phyloP scores from a whole-genome alignment of 2,329 filamentous ascomycete genomes.

The Ophiostoma piceae region DNA sequence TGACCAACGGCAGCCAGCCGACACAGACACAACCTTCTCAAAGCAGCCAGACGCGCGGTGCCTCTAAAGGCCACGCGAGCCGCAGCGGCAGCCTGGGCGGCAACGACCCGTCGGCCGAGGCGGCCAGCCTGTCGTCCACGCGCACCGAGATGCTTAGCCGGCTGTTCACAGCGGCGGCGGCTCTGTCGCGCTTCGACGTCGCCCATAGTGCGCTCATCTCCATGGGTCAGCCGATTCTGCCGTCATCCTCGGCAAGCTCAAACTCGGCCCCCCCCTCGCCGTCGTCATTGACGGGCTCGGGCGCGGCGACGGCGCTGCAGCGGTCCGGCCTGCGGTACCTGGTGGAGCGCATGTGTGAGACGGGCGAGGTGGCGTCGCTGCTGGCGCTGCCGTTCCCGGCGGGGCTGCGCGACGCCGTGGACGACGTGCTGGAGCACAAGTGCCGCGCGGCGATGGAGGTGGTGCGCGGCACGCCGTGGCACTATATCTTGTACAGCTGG shows the following conservation, averaged over 20 bases:
- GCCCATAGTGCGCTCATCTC: conserved; percentile 75
- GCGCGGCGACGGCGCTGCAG: conserved; percentile 51
- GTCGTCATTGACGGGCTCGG: conserved; percentile 35
- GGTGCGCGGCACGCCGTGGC: conserved; percentile 63
- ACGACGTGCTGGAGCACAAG: conserved; percentile 68
- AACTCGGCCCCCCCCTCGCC: conserved; percentile 45
- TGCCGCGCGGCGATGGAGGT: conserved; percentile 53
- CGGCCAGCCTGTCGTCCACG: conserved; percentile 12
- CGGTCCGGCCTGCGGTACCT: conserved; percentile 66
- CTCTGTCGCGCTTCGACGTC: conserved; percentile 72
- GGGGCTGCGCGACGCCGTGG: conserved; percentile 69
- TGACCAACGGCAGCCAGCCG: background rate
- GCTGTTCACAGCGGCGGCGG: conserved; percentile 75
- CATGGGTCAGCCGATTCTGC: conserved; percentile 44
- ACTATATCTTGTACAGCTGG: conserved; percentile 88
- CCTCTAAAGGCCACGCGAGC: conserved; percentile 13
- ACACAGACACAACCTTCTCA: background rate
- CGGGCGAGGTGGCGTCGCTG: conserved; percentile 60
- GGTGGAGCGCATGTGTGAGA: conserved; percentile 62
- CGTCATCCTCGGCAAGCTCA: background rate
- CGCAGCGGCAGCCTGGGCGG: conserved; percentile 17
- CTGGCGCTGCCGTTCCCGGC: conserved; percentile 69
- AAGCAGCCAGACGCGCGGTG: background rate
- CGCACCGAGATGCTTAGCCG: conserved; percentile 72
- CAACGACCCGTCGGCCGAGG: conserved; percentile 18